Conservation (phyloP, 805 yeast species). For the Candida maris region DNA sequence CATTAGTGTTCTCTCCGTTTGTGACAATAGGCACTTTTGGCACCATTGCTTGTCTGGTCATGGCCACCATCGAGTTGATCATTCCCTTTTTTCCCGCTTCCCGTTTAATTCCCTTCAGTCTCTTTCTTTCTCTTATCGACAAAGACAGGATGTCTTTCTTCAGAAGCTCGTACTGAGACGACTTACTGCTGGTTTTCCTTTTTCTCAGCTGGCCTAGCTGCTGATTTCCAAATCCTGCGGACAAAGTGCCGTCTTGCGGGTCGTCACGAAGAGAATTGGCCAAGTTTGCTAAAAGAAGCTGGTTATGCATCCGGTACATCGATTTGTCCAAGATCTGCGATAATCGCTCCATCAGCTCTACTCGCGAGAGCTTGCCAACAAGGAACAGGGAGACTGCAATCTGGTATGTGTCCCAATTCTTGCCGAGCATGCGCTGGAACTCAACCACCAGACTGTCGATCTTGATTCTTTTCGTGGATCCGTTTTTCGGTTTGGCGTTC, state of each 20-base stretch:
- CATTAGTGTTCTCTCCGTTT: conserved; percentile 20
- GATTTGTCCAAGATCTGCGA: conserved; percentile 49
- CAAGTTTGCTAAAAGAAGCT: conserved; percentile 71
- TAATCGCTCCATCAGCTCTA: conserved; percentile 62
- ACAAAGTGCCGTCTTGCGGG: conserved; percentile 52
- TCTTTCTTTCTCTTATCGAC: conserved; percentile 77
- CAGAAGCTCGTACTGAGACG: conserved; percentile 74
- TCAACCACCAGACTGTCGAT: conserved; percentile 66
- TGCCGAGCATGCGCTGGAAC: conserved; percentile 69
- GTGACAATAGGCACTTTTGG: conserved; percentile 83
- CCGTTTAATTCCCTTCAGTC: conserved; percentile 78
- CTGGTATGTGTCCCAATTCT: conserved; percentile 84
- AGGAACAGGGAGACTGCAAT: conserved; percentile 72
- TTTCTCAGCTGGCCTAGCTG: conserved; percentile 28
- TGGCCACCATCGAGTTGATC: conserved; percentile 63
- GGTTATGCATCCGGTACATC: conserved; percentile 71
- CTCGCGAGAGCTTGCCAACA: conserved; percentile 72
- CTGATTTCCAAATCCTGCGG: conserved; percentile 47
- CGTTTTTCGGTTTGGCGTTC: conserved; percentile 13
- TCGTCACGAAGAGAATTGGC: conserved; percentile 81
- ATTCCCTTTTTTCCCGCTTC: conserved; percentile 79
- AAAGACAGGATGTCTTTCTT: conserved; percentile 84
- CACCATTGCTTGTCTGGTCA: conserved; percentile 66
- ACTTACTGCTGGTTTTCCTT: conserved; percentile 47
- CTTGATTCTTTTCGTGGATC: conserved; percentile 43